A percentile compares a stretch with the other conserved stretches of the same genome.
phyloP scores from a whole-genome alignment of 176 grass and related monocot species.

The Ananas comosus region DNA sequence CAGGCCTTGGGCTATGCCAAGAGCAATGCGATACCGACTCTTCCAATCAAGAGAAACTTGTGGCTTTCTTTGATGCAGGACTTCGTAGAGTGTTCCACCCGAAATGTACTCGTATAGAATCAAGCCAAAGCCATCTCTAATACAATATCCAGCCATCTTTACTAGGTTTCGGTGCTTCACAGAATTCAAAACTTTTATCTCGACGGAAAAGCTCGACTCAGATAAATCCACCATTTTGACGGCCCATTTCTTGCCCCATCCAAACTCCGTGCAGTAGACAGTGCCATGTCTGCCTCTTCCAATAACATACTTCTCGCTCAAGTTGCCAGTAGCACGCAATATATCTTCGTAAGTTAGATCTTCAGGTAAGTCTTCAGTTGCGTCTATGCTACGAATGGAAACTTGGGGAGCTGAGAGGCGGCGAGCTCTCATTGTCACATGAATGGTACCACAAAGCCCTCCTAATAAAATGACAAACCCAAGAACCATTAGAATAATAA shows the following conservation, averaged over 20 bases:
- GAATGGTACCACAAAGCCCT: slow-evolving; percentile 15
- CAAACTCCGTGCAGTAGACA: slow-evolving; percentile 30
- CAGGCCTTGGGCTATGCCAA: slow-evolving; percentile 32
- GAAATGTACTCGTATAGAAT: slow-evolving; percentile 50
- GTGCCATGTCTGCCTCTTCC: slow-evolving; percentile 44
- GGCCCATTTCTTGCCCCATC: slow-evolving; percentile 35
- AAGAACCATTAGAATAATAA: slow-evolving; percentile 20
- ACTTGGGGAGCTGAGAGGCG: slow-evolving; percentile 1
- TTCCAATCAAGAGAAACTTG: slow-evolving; percentile 30
- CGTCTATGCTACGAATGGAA: slow-evolving; percentile 19
- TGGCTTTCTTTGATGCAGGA: slow-evolving; percentile 34
- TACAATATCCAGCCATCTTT: slow-evolving; percentile 57
- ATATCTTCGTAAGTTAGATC: slow-evolving; percentile 40
- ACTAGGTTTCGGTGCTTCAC: slow-evolving; percentile 53
- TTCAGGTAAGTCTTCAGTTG: slow-evolving; percentile 33
- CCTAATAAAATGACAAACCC: slow-evolving; percentile 6
- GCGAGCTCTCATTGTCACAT: slow-evolving; percentile 23
- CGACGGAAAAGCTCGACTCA: slow-evolving; percentile 30
- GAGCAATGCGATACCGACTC: slow-evolving; percentile 23
- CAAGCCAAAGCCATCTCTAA: slow-evolving; percentile 27
- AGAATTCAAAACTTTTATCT: slow-evolving; percentile 44
- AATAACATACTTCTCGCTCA: slow-evolving; percentile 53
- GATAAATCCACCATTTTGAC: slow-evolving; percentile 43
- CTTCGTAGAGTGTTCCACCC: slow-evolving; percentile 26
- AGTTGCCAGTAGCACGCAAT: slow-evolving; percentile 36